These are phyloP conservation scores for Fusarium nelsonii DNA, from an alignment of 2,329 filamentous ascomycete genomes.

Conservation along the genomic window DNA sequence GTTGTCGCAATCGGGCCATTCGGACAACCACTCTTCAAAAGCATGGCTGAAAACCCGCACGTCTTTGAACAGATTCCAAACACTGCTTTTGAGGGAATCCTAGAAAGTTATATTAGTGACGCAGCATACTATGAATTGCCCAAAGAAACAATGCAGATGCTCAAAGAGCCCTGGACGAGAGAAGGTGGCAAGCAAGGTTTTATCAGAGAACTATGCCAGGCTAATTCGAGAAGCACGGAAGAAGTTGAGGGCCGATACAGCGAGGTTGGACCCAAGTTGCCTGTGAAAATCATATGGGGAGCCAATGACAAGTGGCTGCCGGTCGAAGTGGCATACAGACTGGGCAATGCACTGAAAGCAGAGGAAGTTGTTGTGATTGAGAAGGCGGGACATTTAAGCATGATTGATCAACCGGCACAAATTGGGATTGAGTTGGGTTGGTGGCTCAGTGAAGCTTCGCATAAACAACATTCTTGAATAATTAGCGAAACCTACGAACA, in stretches of 20 bases:
- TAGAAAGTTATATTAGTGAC: constrained; percentile 56
- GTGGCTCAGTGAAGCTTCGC: constrained; percentile 47
- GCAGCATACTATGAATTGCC: constrained; percentile 51
- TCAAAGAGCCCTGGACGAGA: constrained; percentile 54
- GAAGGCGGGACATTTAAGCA: constrained; percentile 58
- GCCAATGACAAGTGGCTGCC: constrained; percentile 59
- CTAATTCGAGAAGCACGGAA: constrained; percentile 43
- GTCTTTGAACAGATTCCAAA: constrained; percentile 54
- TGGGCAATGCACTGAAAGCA: constrained; percentile 48
- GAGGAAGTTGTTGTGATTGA: constrained; percentile 52
- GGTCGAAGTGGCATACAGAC: constrained; percentile 50
- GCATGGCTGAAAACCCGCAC: constrained; percentile 51
- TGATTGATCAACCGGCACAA: constrained; percentile 57
- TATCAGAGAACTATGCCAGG: constrained; percentile 55
- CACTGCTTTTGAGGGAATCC: constrained; percentile 54
- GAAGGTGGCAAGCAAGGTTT: constrained; percentile 52
- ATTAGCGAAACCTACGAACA: too few species aligned
- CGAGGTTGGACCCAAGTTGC: constrained; percentile 52
- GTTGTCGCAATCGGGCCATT: constrained; percentile 59
- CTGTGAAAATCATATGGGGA: constrained; percentile 60
- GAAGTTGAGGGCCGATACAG: constrained; percentile 55
- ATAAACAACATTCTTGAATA: not conserved
- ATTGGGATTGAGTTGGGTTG: constrained; percentile 54
- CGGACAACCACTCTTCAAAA: constrained; percentile 58
- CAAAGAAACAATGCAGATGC: constrained; percentile 51